phyloP scores from a whole-genome alignment of 495 filamentous ascomycete genomes.

The Neurospora hispaniola region DNA sequence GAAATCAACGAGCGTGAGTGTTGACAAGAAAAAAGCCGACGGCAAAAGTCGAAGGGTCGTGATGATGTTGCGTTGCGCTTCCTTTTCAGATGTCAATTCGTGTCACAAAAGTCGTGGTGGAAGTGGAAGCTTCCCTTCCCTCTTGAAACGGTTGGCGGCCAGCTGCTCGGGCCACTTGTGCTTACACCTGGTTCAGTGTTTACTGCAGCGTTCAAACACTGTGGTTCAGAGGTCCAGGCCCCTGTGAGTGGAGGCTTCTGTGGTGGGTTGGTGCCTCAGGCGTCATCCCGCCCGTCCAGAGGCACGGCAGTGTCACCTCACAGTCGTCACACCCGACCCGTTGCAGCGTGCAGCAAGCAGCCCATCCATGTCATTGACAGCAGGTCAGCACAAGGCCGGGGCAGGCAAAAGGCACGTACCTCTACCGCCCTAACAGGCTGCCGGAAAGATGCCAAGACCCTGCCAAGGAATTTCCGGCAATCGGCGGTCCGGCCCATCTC shows the following conservation, averaged over 20 bases:
- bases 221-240: not conserved
- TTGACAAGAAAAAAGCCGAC: not conserved
- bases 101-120: not conserved
- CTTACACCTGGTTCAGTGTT: not conserved
- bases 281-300: not conserved
- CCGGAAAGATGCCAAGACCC: not conserved
- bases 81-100: not conserved
- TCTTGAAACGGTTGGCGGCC: not conserved
- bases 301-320: no score
- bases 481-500: slow-evolving; percentile 12
- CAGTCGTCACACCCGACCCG: not conserved
- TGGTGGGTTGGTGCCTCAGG: not conserved
- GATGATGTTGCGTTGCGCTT: not conserved
- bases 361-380: not conserved
- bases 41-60: not conserved
- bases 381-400: not conserved
- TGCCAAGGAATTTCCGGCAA: slow-evolving; percentile 16
- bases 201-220: not conserved
- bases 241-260: not conserved
- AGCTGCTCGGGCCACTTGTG: not conserved
- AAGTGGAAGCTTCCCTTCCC: not conserved
- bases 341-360: not conserved
- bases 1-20: not conserved
- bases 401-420: not conserved
- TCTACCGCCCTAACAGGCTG: not conserved